Evolutionary conservation across 495 filamentous ascomycete species (phyloP).

Genomic region (Daldinia caldariorum): DNA sequence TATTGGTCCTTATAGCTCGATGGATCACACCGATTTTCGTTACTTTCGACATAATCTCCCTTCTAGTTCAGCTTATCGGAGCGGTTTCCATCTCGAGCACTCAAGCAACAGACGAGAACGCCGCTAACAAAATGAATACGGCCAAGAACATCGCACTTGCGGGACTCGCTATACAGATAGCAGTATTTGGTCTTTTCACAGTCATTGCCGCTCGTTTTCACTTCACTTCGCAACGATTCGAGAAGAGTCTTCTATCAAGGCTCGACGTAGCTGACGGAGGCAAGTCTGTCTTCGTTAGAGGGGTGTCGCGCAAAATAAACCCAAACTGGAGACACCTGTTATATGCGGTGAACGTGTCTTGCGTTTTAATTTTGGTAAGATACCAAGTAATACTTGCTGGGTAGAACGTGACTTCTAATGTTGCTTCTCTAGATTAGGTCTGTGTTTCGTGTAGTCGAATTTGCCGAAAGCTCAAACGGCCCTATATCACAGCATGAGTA

Average conservation of each 20-base stretch:
- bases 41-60: conserved; percentile 49
- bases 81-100: conserved; percentile 54
- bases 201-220: conserved; percentile 54
- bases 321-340: conserved; percentile 50
- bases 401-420: conserved; percentile 4
- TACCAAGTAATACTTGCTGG: neutral
- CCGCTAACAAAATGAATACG: conserved; percentile 44
- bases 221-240: conserved; percentile 55
- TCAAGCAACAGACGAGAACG: conserved; percentile 39
- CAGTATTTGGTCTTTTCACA: conserved; percentile 51
- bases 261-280: conserved; percentile 41
- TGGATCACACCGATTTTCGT: conserved; percentile 56
- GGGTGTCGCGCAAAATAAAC: conserved; percentile 47
- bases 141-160: conserved; percentile 54
- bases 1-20: conserved; percentile 44
- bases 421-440: conserved; percentile 49
- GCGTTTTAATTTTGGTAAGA: conserved; percentile 51
- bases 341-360: conserved; percentile 47
- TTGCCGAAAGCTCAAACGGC: conserved; percentile 43
- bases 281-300: conserved; percentile 49
- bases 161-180: conserved; percentile 51
- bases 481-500: conserved; percentile 45
- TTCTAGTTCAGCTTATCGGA: conserved; percentile 50
- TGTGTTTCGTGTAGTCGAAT: conserved; percentile 53
- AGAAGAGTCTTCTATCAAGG: conserved; percentile 43